phyloP scores from a whole-genome alignment of 805 yeast species.

The Sporopachydermia quercuum region DNA sequence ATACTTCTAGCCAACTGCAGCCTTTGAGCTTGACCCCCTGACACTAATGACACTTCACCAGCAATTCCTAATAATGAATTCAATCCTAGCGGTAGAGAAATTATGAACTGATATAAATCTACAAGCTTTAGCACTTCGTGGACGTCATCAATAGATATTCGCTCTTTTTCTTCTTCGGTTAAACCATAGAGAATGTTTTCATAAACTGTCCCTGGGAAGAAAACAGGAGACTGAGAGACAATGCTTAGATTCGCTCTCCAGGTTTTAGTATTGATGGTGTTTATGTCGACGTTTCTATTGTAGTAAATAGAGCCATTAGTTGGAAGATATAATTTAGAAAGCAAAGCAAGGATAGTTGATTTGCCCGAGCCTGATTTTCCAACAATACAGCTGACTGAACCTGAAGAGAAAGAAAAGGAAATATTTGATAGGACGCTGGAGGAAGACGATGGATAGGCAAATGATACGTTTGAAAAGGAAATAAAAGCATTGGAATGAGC shows the following conservation, averaged over 20 bases:
- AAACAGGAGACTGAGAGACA: slow-evolving; percentile 61
- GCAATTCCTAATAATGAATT: slow-evolving; percentile 42
- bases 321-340: slow-evolving; percentile 37
- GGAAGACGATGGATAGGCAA: slow-evolving; percentile 29
- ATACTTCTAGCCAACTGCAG: slow-evolving; percentile 75
- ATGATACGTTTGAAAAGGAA: slow-evolving; percentile 29
- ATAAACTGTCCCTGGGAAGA: slow-evolving; percentile 58
- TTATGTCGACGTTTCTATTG: slow-evolving; percentile 34
- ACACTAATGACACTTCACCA: slow-evolving; percentile 29
- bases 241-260: slow-evolving; percentile 29
- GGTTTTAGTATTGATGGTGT: slow-evolving; percentile 22
- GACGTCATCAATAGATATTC: slow-evolving; percentile 2
- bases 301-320: slow-evolving; percentile 26
- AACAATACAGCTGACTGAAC: slow-evolving; percentile 26
- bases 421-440: neutral
- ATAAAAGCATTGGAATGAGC: slow-evolving; percentile 18
- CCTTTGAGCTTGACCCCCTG: slow-evolving; percentile 89
- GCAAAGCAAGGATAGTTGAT: slow-evolving; percentile 50
- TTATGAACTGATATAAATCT: slow-evolving; percentile 34
- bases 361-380: slow-evolving; percentile 93
- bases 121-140: slow-evolving; percentile 8
- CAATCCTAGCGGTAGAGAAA: slow-evolving; percentile 39
- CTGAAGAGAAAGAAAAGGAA: neutral
- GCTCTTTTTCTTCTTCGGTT: neutral
- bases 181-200: slow-evolving; percentile 62